Base-by-base conservation (phyloP, 2,329 filamentous ascomycete genomes). In the Magnaporthiopsis rhizophila region DNA sequence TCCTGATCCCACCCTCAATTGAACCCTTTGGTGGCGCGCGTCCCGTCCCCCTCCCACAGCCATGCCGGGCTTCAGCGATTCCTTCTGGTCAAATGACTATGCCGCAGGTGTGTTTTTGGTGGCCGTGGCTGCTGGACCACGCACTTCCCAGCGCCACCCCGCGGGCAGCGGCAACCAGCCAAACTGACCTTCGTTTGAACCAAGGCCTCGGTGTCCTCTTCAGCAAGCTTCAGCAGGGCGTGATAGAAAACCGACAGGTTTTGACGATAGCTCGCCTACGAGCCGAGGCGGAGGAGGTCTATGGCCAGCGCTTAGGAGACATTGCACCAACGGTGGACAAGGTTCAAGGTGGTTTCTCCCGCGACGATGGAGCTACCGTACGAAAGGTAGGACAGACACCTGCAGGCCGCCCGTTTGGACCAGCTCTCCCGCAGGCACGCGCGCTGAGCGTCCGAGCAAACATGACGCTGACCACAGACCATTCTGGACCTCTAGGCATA, bases 31-130 rank as follows among this genome's bases (percentile, higher is more conserved):
- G 45, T n/a, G 45, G 45, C 45, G 45, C 45, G 45, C 45, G 21
- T 50, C 18, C 45, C 45, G 45, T n/a, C 45, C 45, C 28, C 45
- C 65, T 63, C 50, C 69, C 59, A 64, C 69, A 73, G 86, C 77
- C 75, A 94, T 94, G 90, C 89, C 90, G 70, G 86, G 91, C 72
- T 98, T 99, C 79, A 88, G 92, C 70, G 92, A 94, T 79, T 97
- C 93, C 62, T 98, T 99, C 80, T 99, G 95, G 95, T 97, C 95
- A 67, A 86, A 87, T 75, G 95, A 99, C 84, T 98, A 98, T 83
- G 94, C 94, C 75, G 92, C 91, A 82, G 93, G 90, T 90, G 80
- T 75, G 84, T 50, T 50, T n/a, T 50, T 18, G 4, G 18, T n/a
- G 45, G 45, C 45, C n/a, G 36, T 38, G 11, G 36, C 36, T 38